These are phyloP conservation scores for Rhexocercosporidium sp. DNA, from an alignment of 2,329 filamentous ascomycete genomes.

Conservation along the genomic window DNA sequence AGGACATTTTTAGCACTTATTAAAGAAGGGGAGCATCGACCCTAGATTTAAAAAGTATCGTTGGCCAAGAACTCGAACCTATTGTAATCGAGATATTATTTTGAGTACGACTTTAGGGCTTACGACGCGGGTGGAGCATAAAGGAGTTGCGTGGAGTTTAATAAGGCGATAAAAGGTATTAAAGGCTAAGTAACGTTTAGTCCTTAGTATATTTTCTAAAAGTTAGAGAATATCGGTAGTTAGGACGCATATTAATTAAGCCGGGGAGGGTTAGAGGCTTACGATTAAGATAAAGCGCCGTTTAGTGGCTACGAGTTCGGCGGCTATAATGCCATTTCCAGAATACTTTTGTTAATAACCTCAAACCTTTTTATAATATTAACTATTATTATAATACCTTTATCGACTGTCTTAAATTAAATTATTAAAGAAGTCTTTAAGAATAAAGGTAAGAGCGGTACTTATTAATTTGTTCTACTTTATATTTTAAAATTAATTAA, in stretches of 20 bases:
- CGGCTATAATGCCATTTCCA: not conserved
- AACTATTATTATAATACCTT: conserved; percentile 19
- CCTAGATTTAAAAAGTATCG: no score
- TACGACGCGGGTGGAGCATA: not conserved
- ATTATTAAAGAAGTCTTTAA: conserved; percentile 18
- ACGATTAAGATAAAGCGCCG: conserved; percentile 17
- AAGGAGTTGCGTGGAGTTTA: not conserved
- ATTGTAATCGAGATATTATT: no score
- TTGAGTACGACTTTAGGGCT: no score
- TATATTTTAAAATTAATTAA: conserved; percentile 22
- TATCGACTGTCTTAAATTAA: conserved; percentile 18
- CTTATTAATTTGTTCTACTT: conserved; percentile 20
- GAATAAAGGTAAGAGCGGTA: not conserved
- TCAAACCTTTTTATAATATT: conserved; percentile 26
- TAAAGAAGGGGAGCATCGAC: no score
- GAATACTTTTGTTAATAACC: conserved; percentile 25
- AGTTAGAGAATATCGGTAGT: conserved; percentile 4
- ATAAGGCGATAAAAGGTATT: conserved; percentile 5
- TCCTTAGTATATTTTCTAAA: conserved; percentile 18
- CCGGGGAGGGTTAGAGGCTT: conserved; percentile 18
- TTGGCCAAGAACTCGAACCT: no score
- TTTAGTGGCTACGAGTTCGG: conserved; percentile 13
- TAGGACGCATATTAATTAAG: conserved; percentile 15
- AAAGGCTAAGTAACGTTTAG: conserved; percentile 19
- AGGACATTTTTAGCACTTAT: no score